Evolutionary conservation across 306 rosid species (phyloP).

Genomic region (Prunus salicina): DNA sequence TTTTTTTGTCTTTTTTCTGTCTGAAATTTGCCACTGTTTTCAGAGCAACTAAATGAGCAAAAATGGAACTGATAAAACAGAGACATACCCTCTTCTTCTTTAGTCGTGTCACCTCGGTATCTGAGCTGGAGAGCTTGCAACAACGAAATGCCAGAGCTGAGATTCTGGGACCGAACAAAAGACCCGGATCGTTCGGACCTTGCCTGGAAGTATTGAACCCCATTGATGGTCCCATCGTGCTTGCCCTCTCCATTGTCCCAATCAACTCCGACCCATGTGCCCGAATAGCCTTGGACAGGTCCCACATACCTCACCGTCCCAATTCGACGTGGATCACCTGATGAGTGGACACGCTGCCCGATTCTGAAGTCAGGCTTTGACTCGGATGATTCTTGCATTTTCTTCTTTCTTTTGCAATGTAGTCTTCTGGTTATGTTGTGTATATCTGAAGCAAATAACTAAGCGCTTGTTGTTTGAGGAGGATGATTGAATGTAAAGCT

Average conservation of each 20-base stretch:
- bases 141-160: constrained; percentile 63
- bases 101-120: constrained; percentile 59
- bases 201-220: constrained; percentile 65
- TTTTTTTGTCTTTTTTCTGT: no score
- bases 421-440: background rate
- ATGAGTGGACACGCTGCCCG: constrained; percentile 67
- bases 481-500: no score
- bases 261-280: constrained; percentile 85
- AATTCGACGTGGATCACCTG: constrained; percentile 58
- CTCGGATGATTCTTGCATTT: constrained; percentile 48
- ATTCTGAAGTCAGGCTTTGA: constrained; percentile 40
- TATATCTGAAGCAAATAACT: no score
- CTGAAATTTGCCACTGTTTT: background rate
- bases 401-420: background rate
- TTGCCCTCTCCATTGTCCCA: constrained; percentile 83
- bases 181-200: constrained; percentile 63
- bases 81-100: constrained; percentile 82
- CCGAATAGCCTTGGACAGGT: constrained; percentile 62
- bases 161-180: constrained; percentile 62
- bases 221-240: constrained; percentile 86
- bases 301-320: constrained; percentile 79
- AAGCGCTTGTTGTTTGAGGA: no score
- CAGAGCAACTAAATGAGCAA: constrained; percentile 4
- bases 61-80: constrained; percentile 3
- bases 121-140: constrained; percentile 71